phyloP scores from a whole-genome alignment of 202 grass and related monocot genomes.

The Brachypodium distachyon region DNA sequence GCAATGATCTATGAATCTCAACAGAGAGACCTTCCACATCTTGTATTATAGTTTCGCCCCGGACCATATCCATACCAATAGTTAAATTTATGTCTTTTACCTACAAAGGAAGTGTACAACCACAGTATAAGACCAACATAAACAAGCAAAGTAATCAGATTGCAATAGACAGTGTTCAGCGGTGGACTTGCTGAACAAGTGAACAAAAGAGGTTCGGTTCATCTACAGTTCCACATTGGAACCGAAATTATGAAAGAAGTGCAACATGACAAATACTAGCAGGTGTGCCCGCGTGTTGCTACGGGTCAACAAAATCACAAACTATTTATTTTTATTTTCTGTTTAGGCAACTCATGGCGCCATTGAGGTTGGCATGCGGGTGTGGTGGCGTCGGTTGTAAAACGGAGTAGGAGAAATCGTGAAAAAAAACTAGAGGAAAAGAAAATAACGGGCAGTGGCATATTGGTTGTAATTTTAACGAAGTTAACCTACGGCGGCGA shows the following conservation, averaged over 20 bases:
- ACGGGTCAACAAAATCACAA: no score
- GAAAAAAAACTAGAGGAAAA: no score
- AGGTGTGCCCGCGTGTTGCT: no score
- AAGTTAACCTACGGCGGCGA: no score
- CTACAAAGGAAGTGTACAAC: conserved; percentile 27
- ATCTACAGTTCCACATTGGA: background rate
- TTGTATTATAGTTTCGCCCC: conserved; percentile 92
- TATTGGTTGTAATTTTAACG: no score
- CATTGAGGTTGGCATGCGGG: no score
- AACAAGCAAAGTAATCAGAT: background rate
- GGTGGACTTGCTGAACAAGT: background rate
- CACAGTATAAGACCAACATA: background rate
- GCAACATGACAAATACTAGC: conserved; percentile 6
- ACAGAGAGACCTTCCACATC: conserved; percentile 90
- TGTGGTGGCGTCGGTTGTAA: no score
- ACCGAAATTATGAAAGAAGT: conserved; percentile 3
- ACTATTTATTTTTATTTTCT: no score
- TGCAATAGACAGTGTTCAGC: background rate
- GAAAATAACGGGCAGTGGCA: no score
- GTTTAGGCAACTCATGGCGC: no score
- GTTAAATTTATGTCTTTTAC: conserved; percentile 92
- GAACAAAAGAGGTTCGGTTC: background rate
- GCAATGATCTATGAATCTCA: conserved; percentile 67
- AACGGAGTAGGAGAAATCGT: no score
- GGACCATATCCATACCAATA: conserved; percentile 65